Evolutionary conservation across 345 rosid species (phyloP).

Genomic region (Limnanthes douglasii): DNA sequence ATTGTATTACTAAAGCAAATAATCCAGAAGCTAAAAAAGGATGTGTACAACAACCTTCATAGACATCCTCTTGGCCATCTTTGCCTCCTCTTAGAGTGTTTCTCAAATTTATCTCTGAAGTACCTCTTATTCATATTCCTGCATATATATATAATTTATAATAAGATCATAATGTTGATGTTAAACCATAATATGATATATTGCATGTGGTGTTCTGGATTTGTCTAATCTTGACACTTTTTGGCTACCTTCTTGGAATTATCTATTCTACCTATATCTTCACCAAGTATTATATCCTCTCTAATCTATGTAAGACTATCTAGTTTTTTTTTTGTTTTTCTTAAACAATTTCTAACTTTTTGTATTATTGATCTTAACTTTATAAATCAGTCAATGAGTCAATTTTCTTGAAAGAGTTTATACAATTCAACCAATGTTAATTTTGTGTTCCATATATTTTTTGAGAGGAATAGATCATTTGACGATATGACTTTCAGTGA

Average conservation of each 20-base stretch:
- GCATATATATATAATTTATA: neutral
- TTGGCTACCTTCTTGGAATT: slow-evolving; percentile 76
- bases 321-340: no score
- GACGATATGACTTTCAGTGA: no score
- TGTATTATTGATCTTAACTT: neutral
- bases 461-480: no score
- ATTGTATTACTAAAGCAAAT: no score
- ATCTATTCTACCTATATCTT: slow-evolving; percentile 54
- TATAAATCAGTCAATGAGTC: no score
- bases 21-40: no score
- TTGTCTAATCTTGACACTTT: slow-evolving; percentile 51
- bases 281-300: slow-evolving; percentile 32
- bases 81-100: slow-evolving; percentile 94
- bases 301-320: neutral
- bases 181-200: no score
- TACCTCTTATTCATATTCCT: slow-evolving; percentile 3
- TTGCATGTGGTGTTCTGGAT: slow-evolving; percentile 75
- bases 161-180: no score
- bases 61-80: slow-evolving; percentile 58
- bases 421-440: no score
- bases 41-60: slow-evolving; percentile 47
- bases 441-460: no score
- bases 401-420: no score
- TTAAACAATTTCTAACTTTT: no score
- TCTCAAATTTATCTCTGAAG: slow-evolving; percentile 67